These are phyloP conservation scores for Euphorbia celastroides DNA, from an alignment of 441 rosid genomes.

Conservation along the genomic window DNA sequence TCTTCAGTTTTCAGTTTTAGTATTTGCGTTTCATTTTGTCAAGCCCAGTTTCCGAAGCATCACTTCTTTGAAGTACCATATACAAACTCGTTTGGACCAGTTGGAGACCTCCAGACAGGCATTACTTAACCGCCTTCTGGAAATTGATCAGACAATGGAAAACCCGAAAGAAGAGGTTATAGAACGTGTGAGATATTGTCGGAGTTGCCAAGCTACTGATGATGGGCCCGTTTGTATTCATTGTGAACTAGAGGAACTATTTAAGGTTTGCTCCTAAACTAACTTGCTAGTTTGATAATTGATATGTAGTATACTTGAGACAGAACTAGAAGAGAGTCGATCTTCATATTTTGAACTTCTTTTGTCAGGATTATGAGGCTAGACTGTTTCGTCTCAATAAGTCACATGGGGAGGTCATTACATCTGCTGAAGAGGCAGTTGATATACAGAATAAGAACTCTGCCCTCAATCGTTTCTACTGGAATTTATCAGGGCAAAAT, in stretches of 20 bases:
- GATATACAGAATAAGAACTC: conserved; percentile 70
- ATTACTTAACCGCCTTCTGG: conserved; percentile 57
- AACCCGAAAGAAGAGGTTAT: conserved; percentile 78
- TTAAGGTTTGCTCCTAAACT: conserved; percentile 53
- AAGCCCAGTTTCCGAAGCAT: conserved; percentile 64
- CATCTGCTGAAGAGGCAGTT: conserved; percentile 85
- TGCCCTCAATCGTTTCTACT: conserved; percentile 76
- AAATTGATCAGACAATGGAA: conserved; percentile 79
- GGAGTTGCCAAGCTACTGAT: conserved; percentile 54
- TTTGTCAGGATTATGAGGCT: conserved; percentile 73
- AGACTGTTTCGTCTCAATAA: conserved; percentile 82
- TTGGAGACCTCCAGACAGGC: conserved; percentile 64
- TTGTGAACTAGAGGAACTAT: conserved; percentile 79
- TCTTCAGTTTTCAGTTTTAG: conserved; percentile 9
- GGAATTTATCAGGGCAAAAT: conserved; percentile 53
- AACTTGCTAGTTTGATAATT: conserved; percentile 14
- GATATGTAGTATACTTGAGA: neutral
- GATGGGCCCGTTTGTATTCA: conserved; percentile 84
- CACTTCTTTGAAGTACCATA: conserved; percentile 70
- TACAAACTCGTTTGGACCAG: conserved; percentile 74
- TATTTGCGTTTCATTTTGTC: conserved; percentile 19
- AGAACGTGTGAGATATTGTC: conserved; percentile 66
- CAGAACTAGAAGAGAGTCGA: conserved; percentile 3
- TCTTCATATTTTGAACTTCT: conserved; percentile 14
- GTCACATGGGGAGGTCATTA: conserved; percentile 57